A percentile compares a stretch with the other conserved stretches of the same genome.
Evolutionary conservation across 2,329 filamentous ascomycete genomes (phyloP).

Genomic region (Xylaria hypoxylon): DNA sequence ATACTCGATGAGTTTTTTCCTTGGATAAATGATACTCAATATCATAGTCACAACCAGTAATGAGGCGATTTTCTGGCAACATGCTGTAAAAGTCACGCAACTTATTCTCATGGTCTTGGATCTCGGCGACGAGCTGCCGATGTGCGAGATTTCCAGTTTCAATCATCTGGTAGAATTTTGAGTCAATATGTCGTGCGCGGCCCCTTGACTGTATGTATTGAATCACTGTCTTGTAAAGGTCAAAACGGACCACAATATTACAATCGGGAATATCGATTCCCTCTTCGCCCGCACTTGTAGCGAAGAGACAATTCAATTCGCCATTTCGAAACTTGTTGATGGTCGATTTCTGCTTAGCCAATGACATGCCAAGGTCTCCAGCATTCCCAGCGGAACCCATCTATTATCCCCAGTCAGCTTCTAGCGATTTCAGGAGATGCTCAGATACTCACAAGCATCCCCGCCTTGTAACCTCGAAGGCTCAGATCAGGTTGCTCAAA

Average conservation of each 20-base stretch:
- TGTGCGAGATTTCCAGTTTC: conserved; percentile 77
- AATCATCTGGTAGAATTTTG: conserved; percentile 86
- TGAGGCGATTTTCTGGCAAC: conserved; percentile 78
- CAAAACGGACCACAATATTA: conserved; percentile 79
- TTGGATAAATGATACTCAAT: conserved; percentile 67
- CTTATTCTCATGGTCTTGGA: conserved; percentile 68
- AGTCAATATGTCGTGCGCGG: conserved; percentile 80
- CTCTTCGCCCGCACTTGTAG: conserved; percentile 75
- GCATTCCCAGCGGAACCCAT: conserved; percentile 58
- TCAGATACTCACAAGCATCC: conserved; percentile 63
- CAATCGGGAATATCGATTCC: conserved; percentile 76
- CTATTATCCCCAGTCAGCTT: conserved; percentile 45
- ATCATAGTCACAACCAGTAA: conserved; percentile 70
- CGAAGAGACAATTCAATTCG: conserved; percentile 71
- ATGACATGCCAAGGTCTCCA: conserved; percentile 72
- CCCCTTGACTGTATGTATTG: conserved; percentile 95
- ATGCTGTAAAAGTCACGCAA: conserved; percentile 81
- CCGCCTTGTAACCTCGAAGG: conserved; percentile 66
- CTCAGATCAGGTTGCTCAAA: conserved; percentile 68
- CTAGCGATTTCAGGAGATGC: neutral
- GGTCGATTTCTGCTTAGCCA: conserved; percentile 78
- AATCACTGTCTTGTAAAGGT: conserved; percentile 89
- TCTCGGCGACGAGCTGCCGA: conserved; percentile 65
- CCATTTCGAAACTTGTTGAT: conserved; percentile 74
- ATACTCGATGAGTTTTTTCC: conserved; percentile 62